Conservation (phyloP, 1,284 basidiomycete species). For the Retiboletus flavoniger region DNA sequence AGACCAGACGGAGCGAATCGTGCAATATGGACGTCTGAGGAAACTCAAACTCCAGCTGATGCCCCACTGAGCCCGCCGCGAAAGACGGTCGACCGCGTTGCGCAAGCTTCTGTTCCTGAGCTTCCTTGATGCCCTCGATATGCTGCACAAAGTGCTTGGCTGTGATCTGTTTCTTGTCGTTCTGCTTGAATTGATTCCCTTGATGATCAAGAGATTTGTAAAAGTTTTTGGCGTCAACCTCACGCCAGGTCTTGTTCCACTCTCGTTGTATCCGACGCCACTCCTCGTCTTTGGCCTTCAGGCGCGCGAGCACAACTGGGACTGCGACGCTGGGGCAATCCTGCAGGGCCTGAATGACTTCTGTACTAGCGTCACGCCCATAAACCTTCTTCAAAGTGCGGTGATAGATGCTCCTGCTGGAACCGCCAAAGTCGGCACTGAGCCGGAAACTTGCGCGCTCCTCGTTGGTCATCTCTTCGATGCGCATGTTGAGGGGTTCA, state of each 20-base stretch:
- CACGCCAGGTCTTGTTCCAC: slow-evolving; percentile 97
- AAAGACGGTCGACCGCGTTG: slow-evolving; percentile 39
- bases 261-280: slow-evolving; percentile 95
- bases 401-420: slow-evolving; percentile 88
- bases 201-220: slow-evolving; percentile 98
- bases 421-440: slow-evolving; percentile 86
- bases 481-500: slow-evolving; percentile 85
- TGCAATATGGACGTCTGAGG: slow-evolving; percentile 80
- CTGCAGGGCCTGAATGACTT: slow-evolving; percentile 89
- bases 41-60: slow-evolving; percentile 82
- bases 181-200: slow-evolving; percentile 90
- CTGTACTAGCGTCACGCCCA: slow-evolving; percentile 77
- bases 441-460: slow-evolving; percentile 85
- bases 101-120: slow-evolving; percentile 58
- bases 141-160: slow-evolving; percentile 87
- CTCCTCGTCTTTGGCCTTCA: slow-evolving; percentile 96
- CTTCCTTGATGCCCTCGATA: slow-evolving; percentile 77
- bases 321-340: slow-evolving; percentile 90
- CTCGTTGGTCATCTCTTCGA: slow-evolving; percentile 88
- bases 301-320: slow-evolving; percentile 86
- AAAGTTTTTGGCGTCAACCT: slow-evolving; percentile 96
- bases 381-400: slow-evolving; percentile 96
- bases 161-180: slow-evolving; percentile 96
- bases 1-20: slow-evolving; percentile 87
- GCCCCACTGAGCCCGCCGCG: slow-evolving; percentile 49